phyloP scores from a whole-genome alignment of 805 yeast genomes.

The Monosporozyma yasuniensis region DNA sequence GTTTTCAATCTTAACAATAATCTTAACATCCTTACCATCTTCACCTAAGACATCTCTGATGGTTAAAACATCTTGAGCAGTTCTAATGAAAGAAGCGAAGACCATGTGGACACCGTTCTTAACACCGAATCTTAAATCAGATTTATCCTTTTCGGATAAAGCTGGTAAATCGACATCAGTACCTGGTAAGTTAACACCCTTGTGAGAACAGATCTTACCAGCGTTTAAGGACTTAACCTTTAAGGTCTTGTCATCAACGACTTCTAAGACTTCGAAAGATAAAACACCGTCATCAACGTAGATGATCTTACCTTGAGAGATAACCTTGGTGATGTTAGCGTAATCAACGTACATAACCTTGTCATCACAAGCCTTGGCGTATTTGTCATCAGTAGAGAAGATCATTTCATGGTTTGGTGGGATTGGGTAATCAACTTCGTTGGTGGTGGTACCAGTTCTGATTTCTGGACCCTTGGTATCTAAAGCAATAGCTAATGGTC shows the following conservation, averaged over 20 bases:
- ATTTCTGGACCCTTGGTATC: slow-evolving; percentile 99
- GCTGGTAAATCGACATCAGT: slow-evolving; percentile 99
- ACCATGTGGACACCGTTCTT: slow-evolving; percentile 96
- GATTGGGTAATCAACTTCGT: slow-evolving; percentile 74
- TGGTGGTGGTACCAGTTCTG: slow-evolving; percentile 92
- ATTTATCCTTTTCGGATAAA: slow-evolving; percentile 90
- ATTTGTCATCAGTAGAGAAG: slow-evolving; percentile 84
- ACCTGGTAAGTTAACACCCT: slow-evolving; percentile 98
- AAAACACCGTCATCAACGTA: slow-evolving; percentile 97
- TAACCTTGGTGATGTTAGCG: slow-evolving; percentile 92
- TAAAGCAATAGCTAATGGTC: slow-evolving; percentile 96
- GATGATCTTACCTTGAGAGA: slow-evolving; percentile 78
- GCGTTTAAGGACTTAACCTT: slow-evolving; percentile 86
- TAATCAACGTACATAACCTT: slow-evolving; percentile 84
- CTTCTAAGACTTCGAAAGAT: slow-evolving; percentile 84
- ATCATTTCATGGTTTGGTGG: slow-evolving; percentile 81
- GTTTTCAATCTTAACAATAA: slow-evolving; percentile 95
- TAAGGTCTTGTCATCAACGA: slow-evolving; percentile 70
- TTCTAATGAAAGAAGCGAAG: slow-evolving; percentile 96
- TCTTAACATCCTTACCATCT: slow-evolving; percentile 92
- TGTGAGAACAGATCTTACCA: slow-evolving; percentile 93
- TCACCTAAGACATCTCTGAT: slow-evolving; percentile 94
- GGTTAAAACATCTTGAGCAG: slow-evolving; percentile 79
- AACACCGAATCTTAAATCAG: slow-evolving; percentile 90
- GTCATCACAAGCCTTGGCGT: slow-evolving; percentile 64